phyloP scores from a whole-genome alignment of 495 filamentous ascomycete genomes.

The Daldinia loculata region DNA sequence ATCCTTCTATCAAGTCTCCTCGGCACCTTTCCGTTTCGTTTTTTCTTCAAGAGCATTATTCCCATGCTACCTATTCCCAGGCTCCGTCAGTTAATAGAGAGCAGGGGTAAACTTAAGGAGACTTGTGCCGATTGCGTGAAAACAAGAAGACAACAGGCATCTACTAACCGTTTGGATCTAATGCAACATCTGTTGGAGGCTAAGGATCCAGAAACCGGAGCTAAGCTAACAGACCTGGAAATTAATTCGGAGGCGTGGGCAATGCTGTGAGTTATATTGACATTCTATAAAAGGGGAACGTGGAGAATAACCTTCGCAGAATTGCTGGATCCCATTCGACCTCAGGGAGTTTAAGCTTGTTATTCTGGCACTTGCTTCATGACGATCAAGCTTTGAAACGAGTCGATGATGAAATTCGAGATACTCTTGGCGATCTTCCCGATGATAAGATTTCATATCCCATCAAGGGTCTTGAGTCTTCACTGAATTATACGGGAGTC shows the following conservation, averaged over 20 bases:
- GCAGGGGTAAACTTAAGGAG: background rate
- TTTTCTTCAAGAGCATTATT: background rate
- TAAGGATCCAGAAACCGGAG: background rate
- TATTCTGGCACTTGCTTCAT: conserved; percentile 1
- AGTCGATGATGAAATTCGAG: background rate
- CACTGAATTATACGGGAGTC: background rate
- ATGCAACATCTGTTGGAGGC: conserved; percentile 1
- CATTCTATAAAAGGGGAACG: too few species aligned
- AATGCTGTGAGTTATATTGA: conserved; percentile 1
- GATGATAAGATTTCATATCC: background rate
- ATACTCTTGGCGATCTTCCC: background rate
- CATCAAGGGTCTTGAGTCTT: background rate
- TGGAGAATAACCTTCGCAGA: background rate
- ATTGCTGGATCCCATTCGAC: conserved; percentile 5
- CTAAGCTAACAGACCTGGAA: background rate
- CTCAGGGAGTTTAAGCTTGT: background rate
- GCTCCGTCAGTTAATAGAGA: background rate
- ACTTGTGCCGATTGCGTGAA: background rate
- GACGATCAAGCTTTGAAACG: background rate
- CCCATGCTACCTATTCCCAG: background rate
- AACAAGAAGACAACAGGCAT: background rate
- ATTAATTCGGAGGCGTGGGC: conserved; percentile 1
- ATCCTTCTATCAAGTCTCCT: conserved; percentile 4
- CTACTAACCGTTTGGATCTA: background rate
- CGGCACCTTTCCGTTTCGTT: conserved; percentile 1